A percentile compares a stretch with the other conserved stretches of the same genome.
phyloP scores from a whole-genome alignment of 208 protist species.

The Borovskyia barvae region DNA sequence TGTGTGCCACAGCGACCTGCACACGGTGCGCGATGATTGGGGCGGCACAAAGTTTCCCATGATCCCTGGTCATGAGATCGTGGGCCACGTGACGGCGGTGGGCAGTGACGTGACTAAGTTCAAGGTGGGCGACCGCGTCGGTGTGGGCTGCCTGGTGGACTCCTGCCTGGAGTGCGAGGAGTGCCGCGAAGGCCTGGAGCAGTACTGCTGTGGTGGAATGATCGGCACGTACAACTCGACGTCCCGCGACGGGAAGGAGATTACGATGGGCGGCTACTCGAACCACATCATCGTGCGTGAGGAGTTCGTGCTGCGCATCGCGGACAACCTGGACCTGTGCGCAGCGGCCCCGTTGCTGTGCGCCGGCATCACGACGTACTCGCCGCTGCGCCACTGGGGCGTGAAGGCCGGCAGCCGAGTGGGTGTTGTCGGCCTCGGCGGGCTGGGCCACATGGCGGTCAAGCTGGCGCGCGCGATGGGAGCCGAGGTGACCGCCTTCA shows the following conservation, averaged over 20 bases:
- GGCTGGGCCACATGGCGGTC: constrained; percentile 87
- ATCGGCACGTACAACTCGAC: constrained; percentile 54
- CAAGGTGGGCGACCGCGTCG: constrained; percentile 78
- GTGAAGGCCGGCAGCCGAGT: constrained; percentile 54
- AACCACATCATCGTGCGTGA: constrained; percentile 67
- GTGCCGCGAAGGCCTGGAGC: constrained; percentile 64
- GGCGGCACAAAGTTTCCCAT: constrained; percentile 45
- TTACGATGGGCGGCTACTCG: constrained; percentile 61
- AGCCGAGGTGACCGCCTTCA: constrained; percentile 78
- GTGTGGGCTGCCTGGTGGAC: constrained; percentile 86
- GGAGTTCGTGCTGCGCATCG: constrained; percentile 65
- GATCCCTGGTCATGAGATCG: constrained; percentile 79
- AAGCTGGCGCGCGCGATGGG: constrained; percentile 81
- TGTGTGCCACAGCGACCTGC: constrained; percentile 85
- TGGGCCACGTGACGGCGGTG: constrained; percentile 60
- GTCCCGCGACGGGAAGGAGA: constrained; percentile 27
- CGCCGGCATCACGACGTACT: constrained; percentile 87
- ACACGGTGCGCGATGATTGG: constrained; percentile 67
- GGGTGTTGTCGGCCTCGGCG: constrained; percentile 84
- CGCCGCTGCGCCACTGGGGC: constrained; percentile 60
- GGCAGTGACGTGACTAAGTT: constrained; percentile 62
- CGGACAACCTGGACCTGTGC: constrained; percentile 45
- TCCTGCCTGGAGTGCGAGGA: constrained; percentile 58
- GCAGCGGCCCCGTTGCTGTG: constrained; percentile 81
- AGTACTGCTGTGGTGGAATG: constrained; percentile 56